Evolutionary conservation across 2,329 filamentous ascomycete species (phyloP), one percentile per base, ranked within the genome.

Genomic region (Dryadomyces quercus-mongolicae): DNA sequence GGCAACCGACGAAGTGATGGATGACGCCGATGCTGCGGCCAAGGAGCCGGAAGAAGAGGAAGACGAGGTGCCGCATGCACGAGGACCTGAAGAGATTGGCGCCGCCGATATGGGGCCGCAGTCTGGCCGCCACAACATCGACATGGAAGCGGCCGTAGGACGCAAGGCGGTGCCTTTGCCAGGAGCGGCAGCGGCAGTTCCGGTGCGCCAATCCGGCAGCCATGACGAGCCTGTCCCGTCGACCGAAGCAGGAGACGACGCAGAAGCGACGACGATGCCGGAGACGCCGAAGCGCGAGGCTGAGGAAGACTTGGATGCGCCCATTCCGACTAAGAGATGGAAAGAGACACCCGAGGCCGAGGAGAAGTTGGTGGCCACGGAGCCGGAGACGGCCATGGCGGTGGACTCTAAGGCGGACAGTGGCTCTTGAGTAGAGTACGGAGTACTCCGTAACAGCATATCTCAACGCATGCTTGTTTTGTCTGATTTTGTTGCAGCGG

Each of bases 31-130:
- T 60, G 43, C 62, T 58, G 62, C 40, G 22, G 61, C 63, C 16
- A 34, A 42, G 15, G 64, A 63, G 25, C 62, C 62, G 2, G 67
- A 67, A 52, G 58, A 67, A 52, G 58, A 67, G 50, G 59, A 75
- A 7, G 76, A 79, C 8, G 84, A 88, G 56, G 75, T 82, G 52
- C 88, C 90, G 5, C 89, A 95, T 68, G 89, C 87, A 0, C 78
- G 89, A 44, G 92, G 92, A 0, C 93, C 93, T 0, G 82, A 88
- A 34, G 78, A 88, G 61, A 86, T 97, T 51, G 92, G 91, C 5
- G 82, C 90, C 56, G 83, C 88, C 61, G 93, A 98, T 65, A 86
- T 88, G 60, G 93, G 93, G 0, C 83, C 87, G 10, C 91, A 88
- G 68, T 70, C 59, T 13, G 51, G 48, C 38, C 45, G 46, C 18